Evolutionary conservation across 768 basidiomycete species (phyloP), one percentile per base, ranked within the genome.

Genomic region (Phaeotremella fagi): DNA sequence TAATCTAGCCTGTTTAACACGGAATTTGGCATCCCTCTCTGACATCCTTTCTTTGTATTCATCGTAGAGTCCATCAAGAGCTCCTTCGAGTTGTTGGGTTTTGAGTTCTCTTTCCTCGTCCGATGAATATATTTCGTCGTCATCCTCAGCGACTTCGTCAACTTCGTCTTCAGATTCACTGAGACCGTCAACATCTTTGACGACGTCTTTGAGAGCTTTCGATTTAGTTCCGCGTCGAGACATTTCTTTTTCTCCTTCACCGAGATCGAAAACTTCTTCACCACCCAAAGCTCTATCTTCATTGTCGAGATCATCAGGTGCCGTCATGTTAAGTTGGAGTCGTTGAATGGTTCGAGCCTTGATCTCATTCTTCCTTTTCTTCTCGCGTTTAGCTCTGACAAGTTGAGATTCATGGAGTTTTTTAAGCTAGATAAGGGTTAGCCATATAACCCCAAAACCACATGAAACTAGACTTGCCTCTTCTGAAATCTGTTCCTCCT

Each of bases 291-390:
- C 79, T 2, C 82, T 77, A 48, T 81, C 79, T 41, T 72, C 70
- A 54, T 91, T 75, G 71, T 91, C 92, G 59, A 98, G 91, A 64
- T 97, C 95, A 61, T 92, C 78, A n/a, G 95, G 95, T 18, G 90
- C 90, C 12, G 87, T 88, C 95, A 99, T 99, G 69, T 88, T 86
- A 42, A 98, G 80, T 71, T 98, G 95, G 83, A 98, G 87, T 48
- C 92, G 86, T 68, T 90, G 88, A 35, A 98, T 85, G 0, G 90
- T 88, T 60, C 86, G 83, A 25, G 82, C 79, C 75, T 87, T 89
- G 67, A 87, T 79, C 77, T 98, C 95, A 75, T 97, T 97, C 1
- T 85, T 83, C 29, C 84, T 82, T 49, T 90, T 82, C 48, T 87
- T 82, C 62, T 89, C 87, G 6, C 87, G 85, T 72, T 90, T 90